These are phyloP conservation scores for Tricholoma terreum DNA, from an alignment of 768 basidiomycete species.

Conservation along the genomic window DNA sequence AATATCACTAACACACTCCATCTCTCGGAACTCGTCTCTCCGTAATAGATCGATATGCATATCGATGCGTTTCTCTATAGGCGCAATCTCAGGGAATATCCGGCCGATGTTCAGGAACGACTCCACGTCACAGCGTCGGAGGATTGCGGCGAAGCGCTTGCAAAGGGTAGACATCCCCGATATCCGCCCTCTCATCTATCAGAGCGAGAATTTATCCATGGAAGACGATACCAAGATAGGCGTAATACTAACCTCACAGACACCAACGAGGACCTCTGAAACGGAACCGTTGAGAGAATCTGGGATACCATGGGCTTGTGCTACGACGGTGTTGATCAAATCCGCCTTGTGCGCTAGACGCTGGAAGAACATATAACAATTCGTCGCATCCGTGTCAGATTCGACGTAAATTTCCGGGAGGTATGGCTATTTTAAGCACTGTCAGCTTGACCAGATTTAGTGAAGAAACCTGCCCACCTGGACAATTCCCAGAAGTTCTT, in stretches of 20 bases:
- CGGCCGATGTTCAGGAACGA: constrained; percentile 85
- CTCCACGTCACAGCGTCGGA: constrained; percentile 77
- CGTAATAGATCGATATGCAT: constrained; percentile 84
- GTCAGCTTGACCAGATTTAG: constrained; percentile 1
- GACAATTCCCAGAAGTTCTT: constrained; percentile 77
- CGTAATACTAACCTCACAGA: constrained; percentile 74
- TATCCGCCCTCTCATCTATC: constrained; percentile 79
- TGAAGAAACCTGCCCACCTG: constrained; percentile 47
- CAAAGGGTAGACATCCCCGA: constrained; percentile 78
- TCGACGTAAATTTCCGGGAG: constrained; percentile 89
- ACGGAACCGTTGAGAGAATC: constrained; percentile 80
- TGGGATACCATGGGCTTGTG: constrained; percentile 79
- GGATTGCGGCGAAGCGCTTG: constrained; percentile 84
- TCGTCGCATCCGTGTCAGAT: constrained; percentile 84
- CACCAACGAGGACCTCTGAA: constrained; percentile 84
- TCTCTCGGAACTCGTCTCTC: constrained; percentile 87
- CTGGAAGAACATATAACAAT: constrained; percentile 90
- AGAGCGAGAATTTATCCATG: background rate
- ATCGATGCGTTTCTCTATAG: constrained; percentile 89
- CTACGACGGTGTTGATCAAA: constrained; percentile 78
- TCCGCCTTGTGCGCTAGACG: constrained; percentile 85
- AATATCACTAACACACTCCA: constrained; percentile 90
- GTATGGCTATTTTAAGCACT: constrained; percentile 62
- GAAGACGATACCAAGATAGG: background rate
- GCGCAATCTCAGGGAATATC: constrained; percentile 78